Base-by-base conservation (phyloP, 495 filamentous ascomycete species). In the Penicillium crystallinum region DNA sequence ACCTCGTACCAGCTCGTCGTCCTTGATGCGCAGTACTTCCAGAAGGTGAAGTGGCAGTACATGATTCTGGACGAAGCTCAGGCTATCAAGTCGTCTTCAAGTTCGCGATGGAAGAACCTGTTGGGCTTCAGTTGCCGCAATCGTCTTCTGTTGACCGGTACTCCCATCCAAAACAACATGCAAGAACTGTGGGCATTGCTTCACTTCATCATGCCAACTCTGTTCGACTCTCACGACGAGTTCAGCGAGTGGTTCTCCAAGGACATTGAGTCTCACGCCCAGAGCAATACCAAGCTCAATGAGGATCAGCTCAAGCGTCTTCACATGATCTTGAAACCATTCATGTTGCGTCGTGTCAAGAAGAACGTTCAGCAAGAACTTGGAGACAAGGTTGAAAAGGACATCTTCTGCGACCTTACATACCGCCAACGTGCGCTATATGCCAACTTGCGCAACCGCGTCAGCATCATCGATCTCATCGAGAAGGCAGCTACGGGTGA, bases 171-270 rank as follows among this genome's bases (percentile, higher is more conserved):
- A 70, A 98, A 98, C 71, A 97, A 97, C 76, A 98, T 98, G 93
- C 93, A 98, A 68, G 93, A 98, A 71, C 73, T 98, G 42, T 98
- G 93, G 93, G 93, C 93, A 34, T 75, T 98, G 54, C 76, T 98
- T 31, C 93, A 98, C 77, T 98, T 98, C 69, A 98, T 98, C 75
- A 98, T 98, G 93, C 93, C 93, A 11, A 95, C 87, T 34, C 76
- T 98, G 19, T 98, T 98, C 70, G 93, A 98, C 65, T 97, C 91
- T 3, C 93, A 98, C 67, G 93, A 98, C 65, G 93, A 98, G 66
- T 98, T 98, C 69, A 96, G 90, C 74, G 93, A 98, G 63, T 98
- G 93, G 93, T 98, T 98, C 72, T 97, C 95, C 29, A 97, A 97
- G 67, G 93, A 98, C 61, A 98, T 98, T 59, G 93, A 98, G 69